Conservation (phyloP, 148 eudicot species). For the Persicaria tinctoria region DNA sequence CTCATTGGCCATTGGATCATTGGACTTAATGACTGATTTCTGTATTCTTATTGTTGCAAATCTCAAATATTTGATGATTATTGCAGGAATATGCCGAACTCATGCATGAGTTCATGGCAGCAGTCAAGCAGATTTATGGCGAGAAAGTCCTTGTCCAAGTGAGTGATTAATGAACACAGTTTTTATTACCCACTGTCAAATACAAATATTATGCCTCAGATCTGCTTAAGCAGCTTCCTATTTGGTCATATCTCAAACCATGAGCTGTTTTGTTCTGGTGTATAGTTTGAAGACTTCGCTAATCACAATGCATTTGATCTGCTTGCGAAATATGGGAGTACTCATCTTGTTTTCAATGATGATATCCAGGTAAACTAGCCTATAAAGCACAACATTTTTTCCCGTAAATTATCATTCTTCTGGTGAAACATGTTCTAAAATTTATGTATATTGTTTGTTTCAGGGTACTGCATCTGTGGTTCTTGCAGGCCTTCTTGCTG, state of each 20-base stretch:
- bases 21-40: neutral
- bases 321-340: constrained; percentile 67
- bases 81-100: constrained; percentile 88
- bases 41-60: neutral
- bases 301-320: constrained; percentile 92
- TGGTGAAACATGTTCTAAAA: neutral
- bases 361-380: constrained; percentile 72
- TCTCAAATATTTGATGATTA: neutral
- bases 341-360: constrained; percentile 95
- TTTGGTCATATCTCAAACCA: neutral
- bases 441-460: constrained; percentile 3
- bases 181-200: neutral
- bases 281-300: constrained; percentile 95
- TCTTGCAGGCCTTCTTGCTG: constrained; percentile 77
- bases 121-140: constrained; percentile 87
- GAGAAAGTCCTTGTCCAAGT: constrained; percentile 96
- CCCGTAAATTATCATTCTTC: neutral
- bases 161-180: neutral
- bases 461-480: constrained; percentile 98
- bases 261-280: neutral
- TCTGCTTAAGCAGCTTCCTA: neutral
- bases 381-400: neutral
- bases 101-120: constrained; percentile 84
- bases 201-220: neutral
- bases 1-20: neutral